Conservation (phyloP, 331 rosid genomes). For the Phaseolus coccineus region DNA sequence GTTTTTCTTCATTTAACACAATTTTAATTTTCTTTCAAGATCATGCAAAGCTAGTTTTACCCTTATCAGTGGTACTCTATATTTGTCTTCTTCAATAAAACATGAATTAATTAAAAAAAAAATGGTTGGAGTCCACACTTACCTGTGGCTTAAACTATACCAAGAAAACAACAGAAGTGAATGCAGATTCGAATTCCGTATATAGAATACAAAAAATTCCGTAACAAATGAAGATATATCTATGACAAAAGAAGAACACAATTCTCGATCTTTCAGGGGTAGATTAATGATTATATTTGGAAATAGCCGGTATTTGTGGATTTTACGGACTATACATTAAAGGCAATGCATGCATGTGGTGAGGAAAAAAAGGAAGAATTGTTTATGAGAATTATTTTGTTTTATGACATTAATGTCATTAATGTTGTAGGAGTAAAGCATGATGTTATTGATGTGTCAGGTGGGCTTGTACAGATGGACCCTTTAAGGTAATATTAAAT, state of each 20-base stretch:
- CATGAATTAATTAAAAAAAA: not conserved
- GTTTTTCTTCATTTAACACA: slow-evolving; percentile 51
- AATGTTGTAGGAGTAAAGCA: slow-evolving; percentile 37
- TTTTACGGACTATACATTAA: slow-evolving; percentile 20
- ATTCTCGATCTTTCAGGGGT: not conserved
- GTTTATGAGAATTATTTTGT: too few species aligned
- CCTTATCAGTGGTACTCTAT: not conserved
- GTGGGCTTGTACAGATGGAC: slow-evolving; percentile 30
- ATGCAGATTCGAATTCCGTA: slow-evolving; percentile 6
- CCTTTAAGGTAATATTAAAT: slow-evolving; percentile 37
- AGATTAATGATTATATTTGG: slow-evolving; percentile 24
- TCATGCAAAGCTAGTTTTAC: slow-evolving; percentile 12
- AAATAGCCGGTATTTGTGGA: not conserved
- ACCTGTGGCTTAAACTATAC: not conserved
- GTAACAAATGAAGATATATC: not conserved
- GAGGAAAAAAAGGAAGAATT: slow-evolving; percentile 26
- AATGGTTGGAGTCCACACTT: slow-evolving; percentile 1
- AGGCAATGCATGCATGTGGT: slow-evolving; percentile 52
- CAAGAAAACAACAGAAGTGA: not conserved
- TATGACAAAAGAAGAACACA: not conserved
- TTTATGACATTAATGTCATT: slow-evolving; percentile 18
- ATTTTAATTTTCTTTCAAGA: not conserved
- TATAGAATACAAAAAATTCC: slow-evolving; percentile 3
- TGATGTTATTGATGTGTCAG: slow-evolving; percentile 41
- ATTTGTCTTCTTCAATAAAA: not conserved